Base-by-base conservation (phyloP, 2,329 filamentous ascomycete species). In the Cordyceps farinosa region DNA sequence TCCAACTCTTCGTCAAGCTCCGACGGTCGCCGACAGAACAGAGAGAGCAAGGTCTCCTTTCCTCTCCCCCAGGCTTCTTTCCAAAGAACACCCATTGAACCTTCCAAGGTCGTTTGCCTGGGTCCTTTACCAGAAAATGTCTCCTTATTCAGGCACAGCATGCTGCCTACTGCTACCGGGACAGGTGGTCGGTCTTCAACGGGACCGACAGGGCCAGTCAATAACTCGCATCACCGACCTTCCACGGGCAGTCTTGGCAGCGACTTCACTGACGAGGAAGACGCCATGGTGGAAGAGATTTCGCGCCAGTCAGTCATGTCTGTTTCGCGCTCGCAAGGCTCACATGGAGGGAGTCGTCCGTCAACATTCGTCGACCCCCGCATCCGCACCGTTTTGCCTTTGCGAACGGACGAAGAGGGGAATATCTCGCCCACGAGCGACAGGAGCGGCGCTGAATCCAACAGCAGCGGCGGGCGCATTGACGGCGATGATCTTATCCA, bases 231-330 rank as follows among this genome's bases (percentile, higher is more conserved):
- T 30, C 48, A 56, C 45, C 65, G 66, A 29, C 52, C 62, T 8
- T 74, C 72, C 6, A 73, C 73, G 38, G 78, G 80, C 63, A 85
- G 82, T 2, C 70, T 86, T 8, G 83, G 83, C 27, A 86, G 84
- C 69, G 84, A 86, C 63, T 86, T 79, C 67, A 86, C 84, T 0
- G 78, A 83, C 10, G 80, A 85, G 30, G 81, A 86, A 65, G 80
- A 82, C 64, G 70, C 72, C 7, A 67, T 73, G 13, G 69, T 68
- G 38, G 70, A 71, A 44, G 72, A 73, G 59, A 62, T 73, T 47
- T 67, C 69, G 10, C 66, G 68, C 11, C 70, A 73, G 29, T 65
- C 66, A 8, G 69, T 68, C 17, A 40, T 66, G 27, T 67, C 66
- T 29, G 63, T 56, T 44, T 48, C 38, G 27, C 64, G 38, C 13